These are phyloP conservation scores for Bremia lactucae DNA, from an alignment of 352 stramenopile genomes.

Conservation along the genomic window DNA sequence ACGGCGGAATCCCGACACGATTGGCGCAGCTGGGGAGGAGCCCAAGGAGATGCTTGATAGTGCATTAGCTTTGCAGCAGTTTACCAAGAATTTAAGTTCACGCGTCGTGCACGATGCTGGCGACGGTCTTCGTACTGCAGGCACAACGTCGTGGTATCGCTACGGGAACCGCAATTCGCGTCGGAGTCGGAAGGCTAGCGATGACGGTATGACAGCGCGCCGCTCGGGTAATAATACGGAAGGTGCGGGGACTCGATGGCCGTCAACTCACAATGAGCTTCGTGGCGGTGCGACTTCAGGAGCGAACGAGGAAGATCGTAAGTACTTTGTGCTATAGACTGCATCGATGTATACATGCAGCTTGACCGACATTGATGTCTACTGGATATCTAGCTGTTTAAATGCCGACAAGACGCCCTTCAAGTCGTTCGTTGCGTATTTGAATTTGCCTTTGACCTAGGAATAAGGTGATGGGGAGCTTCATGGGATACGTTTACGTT, in stretches of 20 bases:
- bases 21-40: slow-evolving; percentile 31
- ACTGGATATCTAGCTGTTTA: too few relatives aligned
- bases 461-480: too few relatives aligned
- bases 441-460: too few relatives aligned
- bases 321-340: slow-evolving; percentile 78
- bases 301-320: slow-evolving; percentile 61
- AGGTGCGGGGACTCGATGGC: slow-evolving; percentile 29
- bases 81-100: slow-evolving; percentile 71
- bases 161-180: slow-evolving; percentile 65
- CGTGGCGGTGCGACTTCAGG: slow-evolving; percentile 28
- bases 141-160: slow-evolving; percentile 59
- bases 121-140: slow-evolving; percentile 27
- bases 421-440: too few relatives aligned
- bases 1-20: slow-evolving; percentile 38
- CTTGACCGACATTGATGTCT: too few relatives aligned
- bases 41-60: slow-evolving; percentile 43
- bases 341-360: slow-evolving; percentile 13
- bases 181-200: slow-evolving; percentile 53
- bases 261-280: slow-evolving; percentile 25
- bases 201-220: slow-evolving; percentile 32
- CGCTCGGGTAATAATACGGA: slow-evolving; percentile 63
- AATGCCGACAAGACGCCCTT: too few relatives aligned
- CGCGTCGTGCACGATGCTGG: slow-evolving; percentile 51
- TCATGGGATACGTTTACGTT: too few relatives aligned
- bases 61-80: slow-evolving; percentile 67